Base-by-base conservation (phyloP, 75 land plant genomes). In the Selaginella tamariscina region DNA sequence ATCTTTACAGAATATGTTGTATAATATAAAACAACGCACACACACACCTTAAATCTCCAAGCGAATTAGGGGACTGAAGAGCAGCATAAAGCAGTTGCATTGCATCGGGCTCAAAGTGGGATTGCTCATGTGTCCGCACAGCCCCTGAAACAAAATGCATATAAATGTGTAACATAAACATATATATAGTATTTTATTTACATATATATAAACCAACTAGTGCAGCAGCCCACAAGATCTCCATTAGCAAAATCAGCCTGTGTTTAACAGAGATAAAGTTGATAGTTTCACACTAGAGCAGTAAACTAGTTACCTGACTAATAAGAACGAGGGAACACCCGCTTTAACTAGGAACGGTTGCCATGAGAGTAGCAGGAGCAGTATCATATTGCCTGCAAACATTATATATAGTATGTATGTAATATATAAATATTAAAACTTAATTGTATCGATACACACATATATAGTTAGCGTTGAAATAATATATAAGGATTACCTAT, bases 31-130 rank as follows among this genome's bases (percentile, higher is more conserved):
- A 2, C 30, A 1, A 13, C 26, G 18, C 2, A 30, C 26, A 13
- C 24, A 64, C 24, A 15, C 15, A 91, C 97, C 97, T 88, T 30
- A 82, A 30, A 49, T 75, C 93, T 71, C 78, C 85, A 66, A 91
- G 71, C 49, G 91, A 68, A 71, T 82, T 80, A 54, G 93, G 91
- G 57, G 84, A 85, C 33, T 86, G 92, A 56, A 91, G 72, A 2
- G 89, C 83, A 59, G 97, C 85, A 73, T 85, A 86, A 8, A 91
- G 79, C 56, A 86, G 82, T 22, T 83, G 80, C 72, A 88, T 75
- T 23, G 86, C 84, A 82, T 91, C 97, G 29, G 97, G 97, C 67
- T 88, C 82, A 27, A 74, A 72, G 67, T 88, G 64, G 68, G 82
- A 82, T 22, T 75, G 71, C 67, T 91, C 83, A 71, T 86, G 91